Conservation (phyloP, 2,329 filamentous ascomycete genomes). For the Ophiocordyceps camponoti-floridani region DNA sequence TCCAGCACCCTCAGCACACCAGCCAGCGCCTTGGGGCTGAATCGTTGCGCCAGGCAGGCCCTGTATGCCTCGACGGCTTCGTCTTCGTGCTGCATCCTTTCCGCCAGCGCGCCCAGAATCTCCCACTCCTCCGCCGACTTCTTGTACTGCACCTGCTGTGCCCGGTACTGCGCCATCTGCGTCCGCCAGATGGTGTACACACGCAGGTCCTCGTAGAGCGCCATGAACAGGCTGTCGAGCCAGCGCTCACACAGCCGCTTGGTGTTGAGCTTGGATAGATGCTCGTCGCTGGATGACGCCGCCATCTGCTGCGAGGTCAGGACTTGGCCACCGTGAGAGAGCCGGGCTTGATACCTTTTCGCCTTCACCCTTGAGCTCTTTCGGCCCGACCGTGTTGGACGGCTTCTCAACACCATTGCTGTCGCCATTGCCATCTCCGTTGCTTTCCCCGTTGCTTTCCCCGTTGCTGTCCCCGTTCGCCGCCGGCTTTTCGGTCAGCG, state of each 20-base stretch:
- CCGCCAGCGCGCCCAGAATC: conserved; percentile 81
- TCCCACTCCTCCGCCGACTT: conserved; percentile 98
- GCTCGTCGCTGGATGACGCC: conserved; percentile 41
- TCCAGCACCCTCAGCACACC: conserved; percentile 72
- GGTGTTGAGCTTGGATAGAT: conserved; percentile 85
- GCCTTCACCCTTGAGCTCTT: conserved; percentile 55
- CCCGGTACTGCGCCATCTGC: conserved; percentile 87
- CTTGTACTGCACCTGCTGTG: conserved; percentile 88
- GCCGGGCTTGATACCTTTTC: conserved; percentile 39
- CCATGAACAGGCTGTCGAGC: conserved; percentile 98
- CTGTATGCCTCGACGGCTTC: conserved; percentile 90
- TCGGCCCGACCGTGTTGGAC: conserved; percentile 58
- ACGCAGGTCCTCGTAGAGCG: conserved; percentile 89
- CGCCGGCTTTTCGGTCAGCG: conserved; percentile 5
- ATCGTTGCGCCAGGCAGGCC: conserved; percentile 69
- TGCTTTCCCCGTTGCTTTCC: conserved; percentile 20
- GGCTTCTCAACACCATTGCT: conserved; percentile 50
- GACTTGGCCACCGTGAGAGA: background rate
- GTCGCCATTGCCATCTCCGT: conserved; percentile 19
- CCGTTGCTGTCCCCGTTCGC: conserved; percentile 11
- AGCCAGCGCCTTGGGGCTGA: conserved; percentile 80
- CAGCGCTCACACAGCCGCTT: conserved; percentile 94
- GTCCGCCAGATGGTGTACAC: conserved; percentile 99
- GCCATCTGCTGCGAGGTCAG: conserved; percentile 22
- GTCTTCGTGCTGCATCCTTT: conserved; percentile 78